Evolutionary conservation across 1,284 basidiomycete genomes (phyloP), one percentile per base, ranked within the genome.

Genomic region (Apiotrichum veenhuisii): DNA sequence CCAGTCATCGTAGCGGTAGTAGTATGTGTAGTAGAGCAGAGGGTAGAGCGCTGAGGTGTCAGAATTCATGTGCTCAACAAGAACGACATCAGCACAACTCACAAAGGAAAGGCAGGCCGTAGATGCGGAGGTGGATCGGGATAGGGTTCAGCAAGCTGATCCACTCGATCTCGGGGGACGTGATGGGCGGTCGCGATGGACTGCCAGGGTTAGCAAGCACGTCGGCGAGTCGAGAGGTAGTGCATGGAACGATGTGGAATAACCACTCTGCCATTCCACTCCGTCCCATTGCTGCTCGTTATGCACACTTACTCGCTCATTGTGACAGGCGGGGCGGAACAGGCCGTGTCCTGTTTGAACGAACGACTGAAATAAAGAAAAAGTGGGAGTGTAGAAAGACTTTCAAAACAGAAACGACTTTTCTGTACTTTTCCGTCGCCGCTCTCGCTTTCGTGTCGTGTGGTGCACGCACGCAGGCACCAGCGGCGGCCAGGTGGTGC

Each of bases 1-100:
- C 87, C 89, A 93, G 70, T 91, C 82, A 68, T 96, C 90, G 75
- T 98, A 98, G 71, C 84, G 64, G 57, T 76, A 63, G 69, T 87
- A 89, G 81, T 96, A 98, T 25, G 94, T 87, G 75, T 94, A 96
- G 44, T 89, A 91, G 50, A 93, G 84, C 30, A 94, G 73, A 0
- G 93, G 93, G 72, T 98, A 98, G 58, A 95, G 80, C 1, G 84
- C 75, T 77, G 52, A 9, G 17, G 11, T 14, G 26, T 30, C 18
- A 46, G 44, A 3, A 20, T 4, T 26, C n/a, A n/a, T n/a, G n/a
- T n/a, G n/a, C n/a, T n/a, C 10, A 17, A 18, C n/a, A 8, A 33
- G 26, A 12, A 30, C 30, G 12, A 11, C 11, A 44, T 69, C 83
- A 17, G 93, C 11, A n/a, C 5, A 11, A 38, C 47, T 26, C 25